These are phyloP conservation scores for Xylaria sp. DNA, from an alignment of 2,329 filamentous ascomycete genomes.

Conservation along the genomic window DNA sequence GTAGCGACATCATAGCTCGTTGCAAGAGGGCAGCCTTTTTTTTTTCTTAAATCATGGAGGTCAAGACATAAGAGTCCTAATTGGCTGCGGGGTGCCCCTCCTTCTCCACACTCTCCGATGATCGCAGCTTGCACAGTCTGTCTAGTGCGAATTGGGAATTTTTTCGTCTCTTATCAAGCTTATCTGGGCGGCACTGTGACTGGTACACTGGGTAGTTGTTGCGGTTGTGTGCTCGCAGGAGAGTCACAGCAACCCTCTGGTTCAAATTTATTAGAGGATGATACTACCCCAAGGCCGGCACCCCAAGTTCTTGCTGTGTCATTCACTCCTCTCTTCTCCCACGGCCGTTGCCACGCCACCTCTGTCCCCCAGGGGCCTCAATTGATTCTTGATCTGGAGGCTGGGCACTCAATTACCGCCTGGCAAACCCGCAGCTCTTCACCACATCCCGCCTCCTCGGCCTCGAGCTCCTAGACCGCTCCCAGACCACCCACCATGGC, in stretches of 20 bases:
- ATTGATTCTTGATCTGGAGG: conserved; percentile 49
- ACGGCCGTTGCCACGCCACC: conserved; percentile 11
- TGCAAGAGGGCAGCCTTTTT: conserved; percentile 14
- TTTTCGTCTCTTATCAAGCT: conserved; percentile 33
- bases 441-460: conserved; percentile 29
- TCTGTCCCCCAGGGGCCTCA: conserved; percentile 41
- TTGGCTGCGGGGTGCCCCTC: conserved; percentile 21
- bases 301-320: conserved; percentile 12
- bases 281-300: conserved; percentile 10
- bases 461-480: conserved; percentile 26
- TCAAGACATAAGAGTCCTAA: conserved; percentile 21
- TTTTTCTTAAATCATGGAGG: conserved; percentile 25
- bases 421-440: conserved; percentile 41
- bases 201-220: conserved; percentile 6
- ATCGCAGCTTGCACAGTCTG: conserved; percentile 30
- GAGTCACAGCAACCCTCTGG: conserved; percentile 26
- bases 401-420: conserved; percentile 45
- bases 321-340: background rate
- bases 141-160: conserved; percentile 30
- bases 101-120: conserved; percentile 32
- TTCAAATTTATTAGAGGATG: conserved; percentile 18
- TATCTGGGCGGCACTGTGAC: conserved; percentile 25
- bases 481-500: conserved; percentile 42
- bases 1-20: background rate
- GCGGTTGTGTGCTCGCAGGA: conserved; percentile 6